A percentile compares a stretch with the other conserved stretches of the same genome.
Conservation (phyloP, 345 rosid species). For the Hibiscus trionum region DNA sequence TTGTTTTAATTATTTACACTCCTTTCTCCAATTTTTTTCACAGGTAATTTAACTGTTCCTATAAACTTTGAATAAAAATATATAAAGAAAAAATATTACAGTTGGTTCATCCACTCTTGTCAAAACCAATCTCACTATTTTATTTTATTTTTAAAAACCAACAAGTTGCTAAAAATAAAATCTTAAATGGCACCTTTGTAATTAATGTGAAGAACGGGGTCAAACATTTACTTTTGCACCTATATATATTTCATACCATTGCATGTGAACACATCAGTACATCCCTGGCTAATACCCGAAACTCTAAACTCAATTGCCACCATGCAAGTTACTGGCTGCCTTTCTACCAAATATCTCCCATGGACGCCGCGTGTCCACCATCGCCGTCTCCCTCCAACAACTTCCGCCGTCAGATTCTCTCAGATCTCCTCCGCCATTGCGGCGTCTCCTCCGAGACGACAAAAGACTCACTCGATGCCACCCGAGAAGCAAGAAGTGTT, state of each 20-base stretch:
- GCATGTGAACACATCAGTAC: not conserved
- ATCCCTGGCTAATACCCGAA: not conserved
- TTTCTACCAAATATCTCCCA: slow-evolving; percentile 8
- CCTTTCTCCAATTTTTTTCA: not conserved
- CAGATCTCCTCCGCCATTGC: slow-evolving; percentile 27
- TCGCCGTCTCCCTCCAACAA: not conserved
- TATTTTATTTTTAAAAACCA: too few species aligned
- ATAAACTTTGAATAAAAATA: too few species aligned
- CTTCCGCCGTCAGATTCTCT: not conserved
- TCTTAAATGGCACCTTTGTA: not conserved
- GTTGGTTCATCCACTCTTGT: too few species aligned
- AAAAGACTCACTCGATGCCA: slow-evolving; percentile 53
- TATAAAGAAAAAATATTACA: too few species aligned
- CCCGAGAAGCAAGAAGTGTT: slow-evolving; percentile 52
- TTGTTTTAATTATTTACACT: not conserved
- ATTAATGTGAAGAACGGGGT: not conserved
- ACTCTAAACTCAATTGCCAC: not conserved
- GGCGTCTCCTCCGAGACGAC: slow-evolving; percentile 23
- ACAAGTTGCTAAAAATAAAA: not conserved
- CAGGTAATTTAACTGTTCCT: too few species aligned
- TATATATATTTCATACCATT: not conserved
- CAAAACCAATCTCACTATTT: too few species aligned
- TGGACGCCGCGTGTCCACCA: slow-evolving; percentile 7
- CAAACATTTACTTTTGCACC: not conserved
- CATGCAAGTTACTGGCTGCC: slow-evolving; percentile 36